Evolutionary conservation across 805 yeast species (phyloP).

Genomic region (Saccharomycopsis sp.): DNA sequence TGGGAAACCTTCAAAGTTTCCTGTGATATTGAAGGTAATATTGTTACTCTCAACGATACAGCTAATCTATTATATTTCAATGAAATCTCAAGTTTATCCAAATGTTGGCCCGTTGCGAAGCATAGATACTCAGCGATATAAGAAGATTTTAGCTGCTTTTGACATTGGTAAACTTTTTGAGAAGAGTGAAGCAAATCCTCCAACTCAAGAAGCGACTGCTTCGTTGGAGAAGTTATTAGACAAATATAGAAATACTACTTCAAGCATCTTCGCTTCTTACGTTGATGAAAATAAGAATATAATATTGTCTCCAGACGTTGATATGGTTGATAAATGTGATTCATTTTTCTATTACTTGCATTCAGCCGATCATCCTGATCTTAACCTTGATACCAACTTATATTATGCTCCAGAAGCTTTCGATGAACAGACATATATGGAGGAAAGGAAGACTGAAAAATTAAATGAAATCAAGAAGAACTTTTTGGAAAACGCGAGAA

Average conservation of each 20-base stretch:
- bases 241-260: slow-evolving; percentile 5
- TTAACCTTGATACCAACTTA: slow-evolving; percentile 1
- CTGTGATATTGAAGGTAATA: not conserved
- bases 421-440: slow-evolving; percentile 1
- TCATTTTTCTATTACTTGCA: slow-evolving; percentile 8
- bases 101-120: not conserved
- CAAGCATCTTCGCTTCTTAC: not conserved
- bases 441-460: slow-evolving; percentile 4
- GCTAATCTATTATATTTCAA: slow-evolving; percentile 2
- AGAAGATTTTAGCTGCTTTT: not conserved
- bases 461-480: slow-evolving; percentile 2
- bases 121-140: not conserved
- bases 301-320: slow-evolving; percentile 8
- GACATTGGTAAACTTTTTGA: not conserved
- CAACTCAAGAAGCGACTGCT: not conserved
- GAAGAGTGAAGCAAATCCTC: not conserved
- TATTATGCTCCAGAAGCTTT: slow-evolving; percentile 11
- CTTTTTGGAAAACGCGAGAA: slow-evolving; percentile 16
- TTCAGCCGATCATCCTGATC: not conserved
- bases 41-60: not conserved
- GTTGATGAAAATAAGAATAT: not conserved
- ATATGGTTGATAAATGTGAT: slow-evolving; percentile 13
- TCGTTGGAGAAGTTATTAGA: slow-evolving; percentile 1
- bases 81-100: not conserved
- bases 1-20: not conserved